Evolutionary conservation across 106 monocot species (phyloP).

Genomic region (Phalaenopsis aphrodite): DNA sequence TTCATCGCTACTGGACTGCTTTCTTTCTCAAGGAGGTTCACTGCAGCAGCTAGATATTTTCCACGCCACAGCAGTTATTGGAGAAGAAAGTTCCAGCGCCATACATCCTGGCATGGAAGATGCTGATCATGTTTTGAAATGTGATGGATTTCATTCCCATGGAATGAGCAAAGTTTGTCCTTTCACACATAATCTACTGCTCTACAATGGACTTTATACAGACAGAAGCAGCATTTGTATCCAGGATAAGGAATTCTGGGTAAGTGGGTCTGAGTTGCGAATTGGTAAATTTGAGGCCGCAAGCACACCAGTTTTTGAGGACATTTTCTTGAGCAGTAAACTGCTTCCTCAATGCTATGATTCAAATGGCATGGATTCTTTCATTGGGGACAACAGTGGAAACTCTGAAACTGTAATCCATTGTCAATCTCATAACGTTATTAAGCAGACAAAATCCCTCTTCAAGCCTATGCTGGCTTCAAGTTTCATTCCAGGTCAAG

Average conservation of each 20-base stretch:
- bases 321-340: not conserved
- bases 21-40: no score
- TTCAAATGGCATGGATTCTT: not conserved
- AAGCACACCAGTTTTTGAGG: not conserved
- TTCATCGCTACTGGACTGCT: not conserved
- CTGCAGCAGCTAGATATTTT: no score
- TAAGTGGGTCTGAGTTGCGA: no score
- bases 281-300: not conserved
- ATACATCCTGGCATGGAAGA: not conserved
- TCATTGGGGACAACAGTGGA: not conserved
- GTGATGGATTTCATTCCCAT: not conserved
- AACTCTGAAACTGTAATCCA: no score
- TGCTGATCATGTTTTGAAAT: not conserved
- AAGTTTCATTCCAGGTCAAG: not conserved
- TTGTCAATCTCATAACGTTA: not conserved
- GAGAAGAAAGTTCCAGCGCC: no score
- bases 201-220: no score
- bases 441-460: not conserved
- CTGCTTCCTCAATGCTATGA: not conserved
- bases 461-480: slow-evolving; percentile 9
- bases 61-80: no score
- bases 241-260: no score
- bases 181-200: not conserved
- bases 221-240: no score
- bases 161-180: not conserved